Evolutionary conservation across 106 monocot genomes (phyloP), one percentile per base, ranked within the genome.

Genomic region (Acorus gramineus): DNA sequence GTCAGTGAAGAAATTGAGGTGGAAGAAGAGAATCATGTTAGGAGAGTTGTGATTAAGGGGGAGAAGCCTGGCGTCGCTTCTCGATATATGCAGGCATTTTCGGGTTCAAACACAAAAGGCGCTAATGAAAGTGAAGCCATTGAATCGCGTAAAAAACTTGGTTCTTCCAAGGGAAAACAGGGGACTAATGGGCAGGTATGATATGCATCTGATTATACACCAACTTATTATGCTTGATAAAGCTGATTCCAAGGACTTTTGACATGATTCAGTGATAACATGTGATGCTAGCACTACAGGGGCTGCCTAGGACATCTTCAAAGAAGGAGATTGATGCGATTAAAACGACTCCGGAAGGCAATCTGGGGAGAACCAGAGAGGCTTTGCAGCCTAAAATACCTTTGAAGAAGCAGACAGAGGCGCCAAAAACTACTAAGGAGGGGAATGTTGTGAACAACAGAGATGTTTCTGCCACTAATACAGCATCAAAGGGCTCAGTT

Each of bases 1-100:
- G 52, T 47, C 13, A 50, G 46, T 65, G 68, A 74, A 11, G 60
- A 49, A 11, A 50, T 62, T 44, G 77, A 81, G 12, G 52, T 60
- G 28, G 82, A 80, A 64, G 80, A 69, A 49, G 80, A 79, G 56
- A 74, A 53, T 59, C 56, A 61, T 4, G 74, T 68, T 54, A 64
- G 68, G n/a, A 87, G 77, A 71, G 61, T 85, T 4, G 76, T 83
- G 53, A 96, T 96, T 14, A 96, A 90, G 67, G 87, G 87, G 63
- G 81, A 96, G 74, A 90, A 87, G 80, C 64, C 13, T 5, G 62
- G 46, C 1, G 86, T 89, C 61, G 69, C 84, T 66, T 94, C 93
- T 46, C 74, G 89, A 49, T 89, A 94, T 60, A 68, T 89, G 93
- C 74, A 84, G 48, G 86, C 81, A 56, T 69, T 86, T 72, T 74